Base-by-base conservation (phyloP, 352 stramenopile species). In the Pythium dissimile region DNA sequence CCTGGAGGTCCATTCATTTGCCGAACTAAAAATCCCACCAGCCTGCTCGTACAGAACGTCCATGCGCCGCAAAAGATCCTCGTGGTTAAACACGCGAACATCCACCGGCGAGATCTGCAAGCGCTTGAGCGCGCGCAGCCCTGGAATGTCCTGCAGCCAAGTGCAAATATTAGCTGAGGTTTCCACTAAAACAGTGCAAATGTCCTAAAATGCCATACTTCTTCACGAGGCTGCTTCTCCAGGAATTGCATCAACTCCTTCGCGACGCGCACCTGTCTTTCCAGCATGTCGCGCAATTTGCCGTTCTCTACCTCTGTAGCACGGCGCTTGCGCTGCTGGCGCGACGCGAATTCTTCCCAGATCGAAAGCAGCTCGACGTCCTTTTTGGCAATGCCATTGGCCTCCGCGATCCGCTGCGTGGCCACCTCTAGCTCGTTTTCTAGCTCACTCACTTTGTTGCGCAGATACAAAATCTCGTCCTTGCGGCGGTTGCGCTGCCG, bases 381-480 rank as follows among this genome's bases (percentile, higher is more conserved):
- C 31, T 50, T 80, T 50, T 76, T 5, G n/a, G 30, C 41, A 13
- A 52, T 35, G 41, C 41, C 41, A 7, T 51, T 42, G 26, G 38
- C 37, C 5, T 48, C 42, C 24, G 51, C 51, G 28, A 47, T 50
- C n/a, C 51, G 38, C 28, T 28, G 0, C 26, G 30, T 60, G 20
- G 43, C 37, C 41, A 27, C 43, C 2, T 28, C 41, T 7, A 60
- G 21, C 31, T 27, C 31, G 15, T 23, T 23, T 13, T 62, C 54
- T 15, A 62, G 54, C 39, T 39, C 39, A 2, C 20, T 4, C 11
- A 62, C 54, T 9, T 54, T 39, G 16, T 27, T 12, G 72, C 77
- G 77, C 34, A 87, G 57, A 65, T 87, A 87, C 28, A 78, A 72
- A 28, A 87, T 71, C 59, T 87, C 77, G 24, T 87, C 73, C 54